Base-by-base conservation (phyloP, 1,139 yeast genomes). In the Candida mesenterica region DNA sequence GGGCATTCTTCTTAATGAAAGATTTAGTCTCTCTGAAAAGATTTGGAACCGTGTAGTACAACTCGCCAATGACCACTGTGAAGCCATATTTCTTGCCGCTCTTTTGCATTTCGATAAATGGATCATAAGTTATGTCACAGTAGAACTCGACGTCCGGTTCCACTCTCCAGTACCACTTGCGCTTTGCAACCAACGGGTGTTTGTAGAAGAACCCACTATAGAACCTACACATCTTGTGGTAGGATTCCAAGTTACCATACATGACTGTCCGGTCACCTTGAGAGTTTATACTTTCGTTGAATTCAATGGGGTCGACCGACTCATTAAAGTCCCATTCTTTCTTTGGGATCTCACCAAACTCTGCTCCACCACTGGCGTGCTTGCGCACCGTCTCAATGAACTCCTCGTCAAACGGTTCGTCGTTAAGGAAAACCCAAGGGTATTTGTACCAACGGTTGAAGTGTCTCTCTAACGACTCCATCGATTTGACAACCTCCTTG, bases 101-200 rank as follows among this genome's bases (percentile, higher is more conserved):
- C 37, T 66, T 69, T 36, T 76, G 77, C 97, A 90, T 87, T 50
- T 83, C 89, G 17, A 73, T 50, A 54, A 90, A 90, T 14, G 96
- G 96, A 59, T 90, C 97, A 60, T 89, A 88, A 0, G 96, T 84
- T 33, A 88, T 62, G 57, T 89, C 97, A 61, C 97, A 90, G 53
- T 72, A 88, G 56, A 86, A 89, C 44, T 86, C 82, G 30, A 90
- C 92, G 45, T 84, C 82, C 2, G 97, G 97, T 57, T 90, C 97
- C 7, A 90, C 88, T 36, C 97, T 70, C 96, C 97, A 89, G 61
- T 88, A 89, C 94, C 95, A 89, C 41, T 87, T 88, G 39, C 78
- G 68, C 40, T 77, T 69, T 38, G 53, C 64, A 27, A 90, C 81
- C 42, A 84, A 56, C 4, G 83, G 85, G 55, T 89, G 96, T 42